These are phyloP conservation scores for Santalum album DNA, from an alignment of 164 flowering plant genomes.

Conservation along the genomic window DNA sequence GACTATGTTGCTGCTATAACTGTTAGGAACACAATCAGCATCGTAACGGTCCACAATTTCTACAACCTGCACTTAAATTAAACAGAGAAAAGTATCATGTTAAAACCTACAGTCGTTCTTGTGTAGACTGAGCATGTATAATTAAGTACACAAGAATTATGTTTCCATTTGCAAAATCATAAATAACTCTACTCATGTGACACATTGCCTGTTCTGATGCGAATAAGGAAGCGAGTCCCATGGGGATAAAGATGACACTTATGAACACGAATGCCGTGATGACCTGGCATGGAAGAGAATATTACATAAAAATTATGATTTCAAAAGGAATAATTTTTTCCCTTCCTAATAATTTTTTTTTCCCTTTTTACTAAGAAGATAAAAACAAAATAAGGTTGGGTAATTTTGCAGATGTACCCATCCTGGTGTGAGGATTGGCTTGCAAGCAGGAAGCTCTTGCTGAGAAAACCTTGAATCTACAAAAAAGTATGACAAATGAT, in stretches of 20 bases:
- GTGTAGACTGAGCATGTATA: too few relatives aligned
- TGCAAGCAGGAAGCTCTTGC: conserved; percentile 95
- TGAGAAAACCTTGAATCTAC: conserved; percentile 89
- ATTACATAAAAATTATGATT: too few relatives aligned
- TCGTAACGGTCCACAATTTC: conserved; percentile 77
- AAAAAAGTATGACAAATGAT: conserved; percentile 8
- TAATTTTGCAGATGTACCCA: conserved; percentile 33
- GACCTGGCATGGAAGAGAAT: conserved; percentile 64
- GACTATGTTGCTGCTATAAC: conserved; percentile 18
- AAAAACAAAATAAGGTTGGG: background rate
- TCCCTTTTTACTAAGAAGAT: too few relatives aligned
- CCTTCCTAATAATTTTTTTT: too few relatives aligned
- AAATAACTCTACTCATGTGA: too few relatives aligned
- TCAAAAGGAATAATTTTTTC: too few relatives aligned
- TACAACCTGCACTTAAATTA: conserved; percentile 48
- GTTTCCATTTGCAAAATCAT: too few relatives aligned
- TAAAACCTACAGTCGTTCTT: too few relatives aligned
- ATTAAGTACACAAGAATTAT: too few relatives aligned
- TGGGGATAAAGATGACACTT: conserved; percentile 72
- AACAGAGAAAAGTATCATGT: background rate
- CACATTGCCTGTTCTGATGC: conserved; percentile 67
- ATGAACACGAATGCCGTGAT: conserved; percentile 46
- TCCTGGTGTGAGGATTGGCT: conserved; percentile 84
- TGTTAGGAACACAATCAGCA: conserved; percentile 43
- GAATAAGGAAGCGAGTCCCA: conserved; percentile 71